phyloP scores from a whole-genome alignment of 306 rosid genomes.

The Cucumis melo region DNA sequence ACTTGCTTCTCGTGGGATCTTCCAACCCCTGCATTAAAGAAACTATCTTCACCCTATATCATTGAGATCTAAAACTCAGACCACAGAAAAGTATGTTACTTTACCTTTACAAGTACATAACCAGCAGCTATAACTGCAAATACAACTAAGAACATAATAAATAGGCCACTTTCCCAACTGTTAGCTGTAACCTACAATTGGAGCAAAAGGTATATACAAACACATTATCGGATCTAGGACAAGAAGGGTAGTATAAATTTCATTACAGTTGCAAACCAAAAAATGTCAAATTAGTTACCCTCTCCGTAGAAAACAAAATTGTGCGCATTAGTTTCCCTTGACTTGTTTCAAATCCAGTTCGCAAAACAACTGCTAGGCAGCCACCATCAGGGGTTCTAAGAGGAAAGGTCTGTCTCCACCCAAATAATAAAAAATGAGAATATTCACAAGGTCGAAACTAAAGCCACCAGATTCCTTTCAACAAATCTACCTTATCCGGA shows the following conservation, averaged over 20 bases:
- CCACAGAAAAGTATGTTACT: constrained; percentile 8
- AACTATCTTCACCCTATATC: background rate
- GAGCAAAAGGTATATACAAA: background rate
- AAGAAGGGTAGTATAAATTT: background rate
- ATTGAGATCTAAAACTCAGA: background rate
- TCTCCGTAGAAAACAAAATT: constrained; percentile 89
- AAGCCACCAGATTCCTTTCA: background rate
- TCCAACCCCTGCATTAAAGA: constrained; percentile 64
- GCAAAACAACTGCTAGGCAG: constrained; percentile 85
- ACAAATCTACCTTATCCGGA: constrained; percentile 62
- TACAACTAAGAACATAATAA: constrained; percentile 81
- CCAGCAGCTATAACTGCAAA: constrained; percentile 98
- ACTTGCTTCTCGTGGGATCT: constrained; percentile 98
- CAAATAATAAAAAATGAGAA: constrained; percentile 7
- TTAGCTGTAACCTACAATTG: constrained; percentile 79
- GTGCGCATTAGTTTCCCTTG: constrained; percentile 99
- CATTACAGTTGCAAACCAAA: constrained; percentile 7
- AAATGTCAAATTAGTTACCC: constrained; percentile 41
- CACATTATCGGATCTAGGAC: background rate
- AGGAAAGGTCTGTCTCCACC: constrained; percentile 59
- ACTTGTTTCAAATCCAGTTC: constrained; percentile 99
- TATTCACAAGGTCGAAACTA: background rate
- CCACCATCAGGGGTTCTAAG: constrained; percentile 94
- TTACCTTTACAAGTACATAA: constrained; percentile 86
- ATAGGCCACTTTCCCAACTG: constrained; percentile 99